Base-by-base conservation (phyloP, 495 filamentous ascomycete genomes). In the Echria macrotheca region DNA sequence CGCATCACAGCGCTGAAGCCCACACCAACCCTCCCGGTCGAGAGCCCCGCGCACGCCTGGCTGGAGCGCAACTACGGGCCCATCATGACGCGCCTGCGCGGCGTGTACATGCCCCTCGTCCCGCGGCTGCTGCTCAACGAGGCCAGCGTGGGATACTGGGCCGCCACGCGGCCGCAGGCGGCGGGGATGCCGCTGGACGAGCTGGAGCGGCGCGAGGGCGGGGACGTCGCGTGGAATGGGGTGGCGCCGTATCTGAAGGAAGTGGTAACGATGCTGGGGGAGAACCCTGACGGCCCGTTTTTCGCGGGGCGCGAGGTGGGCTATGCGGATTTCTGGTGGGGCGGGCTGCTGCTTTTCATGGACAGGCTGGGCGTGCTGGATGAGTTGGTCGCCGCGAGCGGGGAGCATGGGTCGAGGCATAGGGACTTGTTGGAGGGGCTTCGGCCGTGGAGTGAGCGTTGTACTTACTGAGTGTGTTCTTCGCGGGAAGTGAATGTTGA, bases 1-100 rank as follows among this genome's bases (percentile, higher is more conserved):
- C 63, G 57, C 15, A 65, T 86, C 31, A 79, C 84, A 50, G 60
- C 65, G 38, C 55, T 56, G 4, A 65, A 84, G 51, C 80, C 81
- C 0, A 55, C 66, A 4, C 81, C 81, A 0, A 61, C 72, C 0
- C 47, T 83, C 4, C 71, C 69, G 47, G 58, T 83, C 4, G 71
- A 80, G 62, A 69, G 71, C 7, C 71, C 69, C 0, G 45, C 68
- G 4, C 55, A 74, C 0, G 7, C 57, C 4, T 58, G 60, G 38
- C 47, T 79, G 1, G 54, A 65, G 15, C 23, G 41, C 5, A 1
- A 56, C 6, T 46, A 73, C 28, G 1, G 0, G 0, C 7, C 36
- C 3, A 11, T 61, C 15, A 49, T 63, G 23, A 21, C 5, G 0
- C 37, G 60, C 1, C 15, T 76, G 7, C 1, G 1, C 5, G 46